Conservation (phyloP, 139 green algal species). For the Zygnema circumcarinatum region DNA sequence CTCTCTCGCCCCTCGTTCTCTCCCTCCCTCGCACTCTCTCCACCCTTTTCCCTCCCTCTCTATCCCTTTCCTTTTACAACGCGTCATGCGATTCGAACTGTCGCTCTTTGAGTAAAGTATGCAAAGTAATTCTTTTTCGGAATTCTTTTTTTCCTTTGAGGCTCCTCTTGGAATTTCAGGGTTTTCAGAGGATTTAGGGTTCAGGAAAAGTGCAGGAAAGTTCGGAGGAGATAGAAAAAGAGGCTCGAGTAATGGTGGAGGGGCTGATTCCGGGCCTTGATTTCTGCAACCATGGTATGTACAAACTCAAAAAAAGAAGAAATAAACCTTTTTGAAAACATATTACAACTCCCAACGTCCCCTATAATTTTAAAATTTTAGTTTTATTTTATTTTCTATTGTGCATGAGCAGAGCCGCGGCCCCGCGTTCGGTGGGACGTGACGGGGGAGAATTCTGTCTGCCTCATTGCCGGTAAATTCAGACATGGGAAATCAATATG, state of each 20-base stretch:
- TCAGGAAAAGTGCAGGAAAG: no score
- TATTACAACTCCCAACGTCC: no score
- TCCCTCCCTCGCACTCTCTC: not conserved
- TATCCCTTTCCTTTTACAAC: not conserved
- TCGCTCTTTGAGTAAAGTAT: no score
- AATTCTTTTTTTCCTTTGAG: no score
- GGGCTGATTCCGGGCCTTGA: conserved; percentile 18
- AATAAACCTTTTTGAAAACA: no score
- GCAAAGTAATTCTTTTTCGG: no score
- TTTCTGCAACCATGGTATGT: conserved; percentile 39
- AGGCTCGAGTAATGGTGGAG: conserved; percentile 13
- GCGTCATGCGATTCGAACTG: no score
- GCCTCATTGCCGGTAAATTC: not conserved
- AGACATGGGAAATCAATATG: no score
- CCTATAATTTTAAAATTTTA: not conserved
- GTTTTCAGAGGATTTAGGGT: no score
- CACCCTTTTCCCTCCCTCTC: not conserved
- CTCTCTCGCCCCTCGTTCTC: not conserved
- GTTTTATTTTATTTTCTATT: not conserved
- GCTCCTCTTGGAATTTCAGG: no score
- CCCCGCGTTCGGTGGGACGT: not conserved
- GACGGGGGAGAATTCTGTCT: not conserved
- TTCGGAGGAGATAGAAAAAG: no score
- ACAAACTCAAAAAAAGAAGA: no score
- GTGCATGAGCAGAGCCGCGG: not conserved